Evolutionary conservation across 2,329 filamentous ascomycete genomes (phyloP).

Genomic region (Cercospora berteroae): DNA sequence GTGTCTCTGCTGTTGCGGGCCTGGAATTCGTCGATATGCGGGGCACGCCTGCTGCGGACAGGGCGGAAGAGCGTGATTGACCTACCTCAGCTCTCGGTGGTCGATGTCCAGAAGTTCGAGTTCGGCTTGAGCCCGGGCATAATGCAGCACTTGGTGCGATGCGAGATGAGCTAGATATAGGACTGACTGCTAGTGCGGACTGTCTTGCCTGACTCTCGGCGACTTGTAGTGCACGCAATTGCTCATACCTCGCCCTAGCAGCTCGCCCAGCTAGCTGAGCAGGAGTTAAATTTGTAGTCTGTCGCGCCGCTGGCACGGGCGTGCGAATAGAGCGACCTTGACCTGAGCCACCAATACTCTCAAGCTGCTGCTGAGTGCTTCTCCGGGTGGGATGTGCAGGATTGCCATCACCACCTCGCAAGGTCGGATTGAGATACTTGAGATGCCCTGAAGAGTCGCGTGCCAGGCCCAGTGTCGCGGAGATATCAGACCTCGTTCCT

Average conservation of each 20-base stretch:
- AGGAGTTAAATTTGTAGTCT: not conserved
- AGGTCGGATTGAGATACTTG: not conserved
- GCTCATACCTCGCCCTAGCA: not conserved
- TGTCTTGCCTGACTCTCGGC: not conserved
- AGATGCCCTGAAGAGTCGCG: not conserved
- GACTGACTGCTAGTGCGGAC: not conserved
- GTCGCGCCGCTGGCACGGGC: not conserved
- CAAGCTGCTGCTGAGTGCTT: slow-evolving; percentile 1
- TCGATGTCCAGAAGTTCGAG: not conserved
- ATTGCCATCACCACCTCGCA: not conserved
- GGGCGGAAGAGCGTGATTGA: not conserved
- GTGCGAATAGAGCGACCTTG: not conserved
- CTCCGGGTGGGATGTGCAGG: not conserved
- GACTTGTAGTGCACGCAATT: not conserved
- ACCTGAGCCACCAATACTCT: not conserved
- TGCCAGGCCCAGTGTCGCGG: not conserved
- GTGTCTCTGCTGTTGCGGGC: not conserved
- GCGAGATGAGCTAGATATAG: not conserved
- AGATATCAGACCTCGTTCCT: too few species aligned
- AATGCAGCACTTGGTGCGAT: not conserved
- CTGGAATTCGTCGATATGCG: not conserved
- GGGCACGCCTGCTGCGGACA: too few species aligned
- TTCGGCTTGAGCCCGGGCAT: not conserved
- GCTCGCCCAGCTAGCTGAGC: not conserved
- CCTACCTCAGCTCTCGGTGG: not conserved